phyloP scores from a whole-genome alignment of 225 moss, liverwort and hornwort species.

The Climacium dendroides region DNA sequence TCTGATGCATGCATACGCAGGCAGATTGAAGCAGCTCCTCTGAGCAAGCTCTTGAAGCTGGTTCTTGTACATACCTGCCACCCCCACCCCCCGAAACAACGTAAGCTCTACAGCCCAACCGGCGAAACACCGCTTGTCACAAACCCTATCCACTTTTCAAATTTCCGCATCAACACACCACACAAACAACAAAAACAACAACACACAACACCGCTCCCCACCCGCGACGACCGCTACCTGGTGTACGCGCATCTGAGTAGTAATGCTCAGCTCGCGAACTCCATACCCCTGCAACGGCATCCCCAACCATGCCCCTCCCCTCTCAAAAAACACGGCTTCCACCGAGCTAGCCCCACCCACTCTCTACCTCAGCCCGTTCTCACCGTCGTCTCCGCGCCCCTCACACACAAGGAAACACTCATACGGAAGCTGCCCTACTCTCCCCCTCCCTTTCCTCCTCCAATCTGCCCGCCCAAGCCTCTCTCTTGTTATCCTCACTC shows the following conservation, averaged over 20 bases:
- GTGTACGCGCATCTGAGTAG: constrained; percentile 21
- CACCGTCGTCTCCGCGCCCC: neutral
- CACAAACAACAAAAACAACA: neutral
- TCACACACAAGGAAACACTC: neutral
- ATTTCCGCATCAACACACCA: neutral
- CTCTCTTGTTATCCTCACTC: neutral
- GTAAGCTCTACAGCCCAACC: neutral
- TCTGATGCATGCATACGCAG: constrained; percentile 99
- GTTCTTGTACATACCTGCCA: constrained; percentile 99
- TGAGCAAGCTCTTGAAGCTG: constrained; percentile 99
- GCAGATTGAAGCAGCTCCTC: constrained; percentile 99
- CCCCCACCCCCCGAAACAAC: neutral
- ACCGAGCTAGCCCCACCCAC: neutral
- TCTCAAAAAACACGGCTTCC: neutral
- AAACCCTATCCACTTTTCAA: constrained; percentile 21
- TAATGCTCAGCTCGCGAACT: constrained; percentile 18
- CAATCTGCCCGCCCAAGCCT: constrained; percentile 3
- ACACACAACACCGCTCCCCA: neutral
- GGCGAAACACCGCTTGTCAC: neutral
- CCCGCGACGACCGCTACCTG: constrained; percentile 5
- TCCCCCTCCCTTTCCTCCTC: neutral
- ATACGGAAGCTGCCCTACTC: neutral
- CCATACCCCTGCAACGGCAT: constrained; percentile 10
- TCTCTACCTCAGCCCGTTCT: neutral
- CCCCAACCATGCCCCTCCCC: constrained; percentile 26